These are phyloP conservation scores for Aureobasidium sp. DNA, from an alignment of 2,329 filamentous ascomycete genomes.

Conservation along the genomic window DNA sequence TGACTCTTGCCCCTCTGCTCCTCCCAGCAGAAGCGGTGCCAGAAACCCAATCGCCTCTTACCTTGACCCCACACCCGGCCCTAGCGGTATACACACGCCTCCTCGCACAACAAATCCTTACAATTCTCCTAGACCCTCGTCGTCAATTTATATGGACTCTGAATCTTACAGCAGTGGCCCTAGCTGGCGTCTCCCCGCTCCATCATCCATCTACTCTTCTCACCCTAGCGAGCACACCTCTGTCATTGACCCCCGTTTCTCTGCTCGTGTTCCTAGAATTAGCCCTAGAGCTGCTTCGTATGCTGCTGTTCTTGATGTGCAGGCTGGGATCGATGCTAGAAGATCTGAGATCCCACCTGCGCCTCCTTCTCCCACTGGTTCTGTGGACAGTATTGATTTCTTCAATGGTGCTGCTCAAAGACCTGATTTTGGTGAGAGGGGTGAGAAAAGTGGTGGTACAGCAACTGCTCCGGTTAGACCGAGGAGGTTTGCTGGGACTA, in stretches of 20 bases:
- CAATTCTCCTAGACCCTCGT: not conserved
- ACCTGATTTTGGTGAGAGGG: not conserved
- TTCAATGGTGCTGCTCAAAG: not conserved
- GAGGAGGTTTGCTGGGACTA: not conserved
- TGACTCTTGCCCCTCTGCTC: not conserved
- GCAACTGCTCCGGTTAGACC: not conserved
- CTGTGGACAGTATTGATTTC: not conserved
- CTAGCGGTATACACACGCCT: not conserved
- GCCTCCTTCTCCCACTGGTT: not conserved
- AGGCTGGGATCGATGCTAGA: not conserved
- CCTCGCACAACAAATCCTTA: not conserved
- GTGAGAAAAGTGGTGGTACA: not conserved
- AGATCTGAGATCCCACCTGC: not conserved
- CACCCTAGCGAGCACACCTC: not conserved
- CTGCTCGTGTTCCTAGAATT: not conserved
- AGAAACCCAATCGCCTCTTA: not conserved
- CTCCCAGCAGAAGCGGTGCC: not conserved
- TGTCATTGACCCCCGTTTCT: not conserved
- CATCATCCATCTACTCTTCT: not conserved
- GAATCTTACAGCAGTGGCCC: not conserved
- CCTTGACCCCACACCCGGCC: not conserved
- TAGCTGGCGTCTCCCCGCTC: not conserved
- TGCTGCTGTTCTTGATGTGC: not conserved
- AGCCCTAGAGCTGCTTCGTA: not conserved
- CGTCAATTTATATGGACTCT: not conserved